Base-by-base conservation (phyloP, 2,329 filamentous ascomycete species). In the Nemania sp. region DNA sequence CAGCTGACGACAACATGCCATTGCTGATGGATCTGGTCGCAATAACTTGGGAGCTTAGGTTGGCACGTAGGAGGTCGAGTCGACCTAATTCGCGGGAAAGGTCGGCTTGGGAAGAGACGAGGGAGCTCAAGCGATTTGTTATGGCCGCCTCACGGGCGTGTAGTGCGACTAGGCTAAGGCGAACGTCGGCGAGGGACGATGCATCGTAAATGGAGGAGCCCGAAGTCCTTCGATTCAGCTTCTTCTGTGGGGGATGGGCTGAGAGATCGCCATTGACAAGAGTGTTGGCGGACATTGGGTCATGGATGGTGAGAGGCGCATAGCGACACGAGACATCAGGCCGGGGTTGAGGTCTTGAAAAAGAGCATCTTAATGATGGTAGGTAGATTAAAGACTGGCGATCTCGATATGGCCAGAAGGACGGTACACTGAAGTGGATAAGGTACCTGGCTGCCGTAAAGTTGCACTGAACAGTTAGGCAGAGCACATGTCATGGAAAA, bases 1-100 rank as follows among this genome's bases (percentile, higher is more conserved):
- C 90, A 32, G 95, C 93, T 45, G 88, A 86, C 42, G 91, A 88
- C 61, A 99, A 88, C 90, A 97, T 97, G 74, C 87, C 89, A 84
- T 92, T 91, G 81, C 91, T 90, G 72, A 99, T 89, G 46, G 88
- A 83, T 64, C 94, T 87, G 13, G 92, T 90, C 51, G 90, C 89
- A 71, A 93, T 90, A 52, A 90, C 90, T 73, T 98, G 95, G 5
- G 92, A 87, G 60, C 92, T 92, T 34, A 98, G 84, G 65, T 93
- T 90, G 43, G 93, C 93, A 67, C 95, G 90, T 56, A 97, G 84
- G 32, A 97, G 83, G 76, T 99, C 95, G 65, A 99, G 84, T 17
- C 94, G 90, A 62, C 88, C 88, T 52, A 99, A 83, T 71, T 97
- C 92, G 67, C 92, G 90, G 18, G 90, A 89, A 51, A 99, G 85